A percentile compares a stretch with the other conserved stretches of the same genome.
Conservation (phyloP, 1,284 basidiomycete species). For the Takashimella koratensis region DNA sequence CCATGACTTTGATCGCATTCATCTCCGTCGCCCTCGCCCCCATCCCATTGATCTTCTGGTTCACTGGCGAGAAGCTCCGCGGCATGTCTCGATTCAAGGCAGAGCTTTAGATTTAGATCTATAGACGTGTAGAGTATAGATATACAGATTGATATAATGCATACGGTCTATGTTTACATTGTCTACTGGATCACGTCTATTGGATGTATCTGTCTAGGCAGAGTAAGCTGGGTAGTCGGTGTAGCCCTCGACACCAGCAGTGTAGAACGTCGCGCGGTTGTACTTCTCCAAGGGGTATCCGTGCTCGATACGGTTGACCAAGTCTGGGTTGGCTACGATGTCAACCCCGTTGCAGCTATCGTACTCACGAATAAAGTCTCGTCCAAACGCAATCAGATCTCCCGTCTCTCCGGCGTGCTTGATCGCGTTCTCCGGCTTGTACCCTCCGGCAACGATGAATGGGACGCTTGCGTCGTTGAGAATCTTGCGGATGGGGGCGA, state of each 20-base stretch:
- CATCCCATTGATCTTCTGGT: constrained; percentile 17
- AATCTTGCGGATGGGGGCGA: constrained; percentile 22
- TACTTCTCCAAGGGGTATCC: constrained; percentile 39
- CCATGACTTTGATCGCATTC: constrained; percentile 16
- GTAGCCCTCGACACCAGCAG: constrained; percentile 21
- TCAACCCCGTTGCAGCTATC: neutral
- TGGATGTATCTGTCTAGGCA: neutral
- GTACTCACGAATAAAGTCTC: constrained; percentile 52
- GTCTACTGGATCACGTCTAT: neutral
- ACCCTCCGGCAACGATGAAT: constrained; percentile 57
- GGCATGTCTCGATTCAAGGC: constrained; percentile 11
- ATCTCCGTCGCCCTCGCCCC: constrained; percentile 13
- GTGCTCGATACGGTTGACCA: constrained; percentile 52
- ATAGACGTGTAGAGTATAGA: neutral
- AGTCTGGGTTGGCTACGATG: constrained; percentile 53
- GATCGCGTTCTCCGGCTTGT: constrained; percentile 30
- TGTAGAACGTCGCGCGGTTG: constrained; percentile 37
- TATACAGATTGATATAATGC: neutral
- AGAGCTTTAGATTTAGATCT: constrained; percentile 7
- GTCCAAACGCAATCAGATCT: constrained; percentile 54
- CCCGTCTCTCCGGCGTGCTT: constrained; percentile 40
- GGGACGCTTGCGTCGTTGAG: constrained; percentile 18
- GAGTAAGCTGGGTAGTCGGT: constrained; percentile 10
- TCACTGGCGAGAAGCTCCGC: constrained; percentile 6
- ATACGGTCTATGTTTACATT: neutral